Evolutionary conservation across 2,329 filamentous ascomycete species (phyloP), one percentile per base, ranked within the genome.

Genomic region (Cercospora sp.): DNA sequence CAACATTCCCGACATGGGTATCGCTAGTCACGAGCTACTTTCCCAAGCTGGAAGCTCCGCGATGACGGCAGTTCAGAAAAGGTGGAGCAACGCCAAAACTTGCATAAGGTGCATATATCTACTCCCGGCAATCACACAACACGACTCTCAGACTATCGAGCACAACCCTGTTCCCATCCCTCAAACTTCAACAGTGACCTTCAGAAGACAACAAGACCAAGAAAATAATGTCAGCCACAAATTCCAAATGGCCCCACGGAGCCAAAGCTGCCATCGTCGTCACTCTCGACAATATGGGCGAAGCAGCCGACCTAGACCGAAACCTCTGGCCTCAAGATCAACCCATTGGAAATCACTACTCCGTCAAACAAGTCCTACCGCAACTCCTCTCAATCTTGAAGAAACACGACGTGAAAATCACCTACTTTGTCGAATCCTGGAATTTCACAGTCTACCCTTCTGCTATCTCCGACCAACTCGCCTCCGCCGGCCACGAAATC

Each of bases 231-330:
- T 23, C 55, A 18, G 13, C 55, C 13, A 23, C 60, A 30, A 30
- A 26, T 9, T 5, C 28, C 39, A 64, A 67, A 70, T 78, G 77
- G 77, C 76, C 76, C 1, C 63, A 73, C n/a, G 68, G 68, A 58
- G 72, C 72, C 23, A 67, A 59, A 16, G 75, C 76, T 26, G 71
- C 74, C 63, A 72, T 78, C 26, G 70, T 70, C 18, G 61, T 78
- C 48, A 78, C 77, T 13, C 67, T 78, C 30, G 77, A 78, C 73
- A 78, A 78, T 67, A 75, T 78, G 73, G 77, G 75, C 42, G 77
- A 78, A 72, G 77, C 76, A 13, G 77, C 77, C 18, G 77, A 78
- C 60, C 60, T 78, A 0, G 70, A 78, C 57, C 72, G 77, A 1
- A 63, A 67, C 3, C 68, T 78, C 12, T 77, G 76, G 76, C 73